phyloP scores from a whole-genome alignment of 139 green algal species.

The Volvox reticuliferus region DNA sequence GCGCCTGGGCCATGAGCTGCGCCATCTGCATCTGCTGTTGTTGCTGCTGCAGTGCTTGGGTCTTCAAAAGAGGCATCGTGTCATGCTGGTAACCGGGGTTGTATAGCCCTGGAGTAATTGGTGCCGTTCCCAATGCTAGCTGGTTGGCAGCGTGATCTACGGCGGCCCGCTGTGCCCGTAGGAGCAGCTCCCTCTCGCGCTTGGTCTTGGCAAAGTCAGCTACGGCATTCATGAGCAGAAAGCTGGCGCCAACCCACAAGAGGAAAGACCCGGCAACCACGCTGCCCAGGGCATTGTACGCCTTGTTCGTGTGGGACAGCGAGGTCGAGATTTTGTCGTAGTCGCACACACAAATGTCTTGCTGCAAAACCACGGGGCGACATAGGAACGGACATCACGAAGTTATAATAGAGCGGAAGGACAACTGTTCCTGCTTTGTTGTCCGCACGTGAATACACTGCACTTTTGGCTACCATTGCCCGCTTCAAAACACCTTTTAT shows the following conservation, averaged over 20 bases:
- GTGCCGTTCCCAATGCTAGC: slow-evolving; percentile 26
- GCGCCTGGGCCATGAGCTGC: slow-evolving; percentile 38
- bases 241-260: slow-evolving; percentile 49
- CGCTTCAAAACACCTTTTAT: neutral
- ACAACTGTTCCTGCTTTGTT: no score
- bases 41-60: slow-evolving; percentile 4
- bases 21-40: slow-evolving; percentile 43
- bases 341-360: slow-evolving; percentile 26
- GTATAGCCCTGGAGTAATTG: slow-evolving; percentile 2
- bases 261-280: slow-evolving; percentile 49
- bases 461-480: no score
- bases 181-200: slow-evolving; percentile 48
- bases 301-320: neutral
- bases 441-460: no score
- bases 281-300: slow-evolving; percentile 27
- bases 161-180: slow-evolving; percentile 31
- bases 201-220: slow-evolving; percentile 48
- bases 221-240: slow-evolving; percentile 52
- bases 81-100: neutral
- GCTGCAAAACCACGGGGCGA: neutral
- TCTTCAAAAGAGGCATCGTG: slow-evolving; percentile 28
- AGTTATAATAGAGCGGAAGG: neutral
- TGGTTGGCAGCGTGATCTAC: neutral
- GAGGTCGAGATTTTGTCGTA: neutral
- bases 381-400: neutral